Evolutionary conservation across 768 basidiomycete species (phyloP).

Genomic region (Tephrocybe rancida): DNA sequence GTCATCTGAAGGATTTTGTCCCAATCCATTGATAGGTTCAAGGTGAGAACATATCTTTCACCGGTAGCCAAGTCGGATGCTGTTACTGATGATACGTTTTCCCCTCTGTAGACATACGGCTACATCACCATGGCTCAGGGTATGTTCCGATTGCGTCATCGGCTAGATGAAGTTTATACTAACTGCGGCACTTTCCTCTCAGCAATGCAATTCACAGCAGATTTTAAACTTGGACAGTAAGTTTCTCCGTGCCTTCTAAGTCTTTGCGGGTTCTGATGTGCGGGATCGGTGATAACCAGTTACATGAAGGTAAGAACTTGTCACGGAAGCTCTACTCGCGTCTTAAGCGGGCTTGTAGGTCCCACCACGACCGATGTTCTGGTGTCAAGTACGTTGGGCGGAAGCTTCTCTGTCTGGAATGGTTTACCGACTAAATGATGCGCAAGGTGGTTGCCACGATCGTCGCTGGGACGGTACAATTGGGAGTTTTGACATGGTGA

Average conservation of each 20-base stretch:
- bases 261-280: conserved; percentile 1
- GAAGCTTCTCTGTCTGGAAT: neutral
- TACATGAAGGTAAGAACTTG: conserved; percentile 44
- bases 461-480: conserved; percentile 67
- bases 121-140: conserved; percentile 66
- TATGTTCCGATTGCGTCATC: conserved; percentile 1
- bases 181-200: conserved; percentile 21
- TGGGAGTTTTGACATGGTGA: conserved; percentile 67
- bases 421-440: neutral
- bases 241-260: conserved; percentile 20
- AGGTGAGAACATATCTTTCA: conserved; percentile 23
- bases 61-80: neutral
- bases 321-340: neutral
- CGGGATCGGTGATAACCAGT: conserved; percentile 30
- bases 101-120: conserved; percentile 52
- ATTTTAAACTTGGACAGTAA: conserved; percentile 79
- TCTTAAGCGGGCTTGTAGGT: conserved; percentile 34
- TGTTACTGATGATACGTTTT: conserved; percentile 23
- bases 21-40: conserved; percentile 36
- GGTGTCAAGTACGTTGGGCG: conserved; percentile 48
- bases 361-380: conserved; percentile 68
- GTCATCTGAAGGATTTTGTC: conserved; percentile 4
- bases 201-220: conserved; percentile 70
- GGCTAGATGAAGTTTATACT: neutral
- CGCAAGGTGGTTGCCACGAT: conserved; percentile 51